A percentile compares a stretch with the other conserved stretches of the same genome.
Conservation (phyloP, 176 grass and related monocot species). For the Avena insularis region DNA sequence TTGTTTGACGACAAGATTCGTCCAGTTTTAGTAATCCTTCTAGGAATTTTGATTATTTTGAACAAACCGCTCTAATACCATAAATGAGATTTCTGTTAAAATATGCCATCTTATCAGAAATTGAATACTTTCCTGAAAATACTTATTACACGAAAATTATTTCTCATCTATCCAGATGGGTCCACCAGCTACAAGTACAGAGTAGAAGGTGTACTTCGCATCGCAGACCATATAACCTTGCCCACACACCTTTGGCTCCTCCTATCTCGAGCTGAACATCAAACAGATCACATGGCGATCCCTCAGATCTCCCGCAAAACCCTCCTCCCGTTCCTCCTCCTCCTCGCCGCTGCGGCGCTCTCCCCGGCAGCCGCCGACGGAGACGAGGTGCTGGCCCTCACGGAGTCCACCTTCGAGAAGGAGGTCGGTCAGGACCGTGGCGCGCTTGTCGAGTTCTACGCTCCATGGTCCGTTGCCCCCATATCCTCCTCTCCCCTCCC, state of each 20-base stretch:
- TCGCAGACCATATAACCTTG: neutral
- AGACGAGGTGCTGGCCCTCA: slow-evolving; percentile 75
- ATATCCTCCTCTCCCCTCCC: neutral
- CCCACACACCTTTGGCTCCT: neutral
- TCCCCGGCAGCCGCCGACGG: slow-evolving; percentile 49
- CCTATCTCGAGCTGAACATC: neutral
- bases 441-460: slow-evolving; percentile 92
- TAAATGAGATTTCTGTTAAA: no score
- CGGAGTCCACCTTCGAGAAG: slow-evolving; percentile 84
- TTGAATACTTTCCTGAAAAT: neutral
- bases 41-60: no score
- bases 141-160: neutral
- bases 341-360: slow-evolving; percentile 20
- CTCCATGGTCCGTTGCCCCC: slow-evolving; percentile 59
- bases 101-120: neutral
- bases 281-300: slow-evolving; percentile 47
- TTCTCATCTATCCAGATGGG: neutral
- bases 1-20: no score
- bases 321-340: slow-evolving; percentile 50
- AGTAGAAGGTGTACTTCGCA: neutral
- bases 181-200: neutral
- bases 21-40: no score
- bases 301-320: slow-evolving; percentile 69
- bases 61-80: no score
- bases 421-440: slow-evolving; percentile 92